Base-by-base conservation (phyloP, 371 early-diverging fungal genomes). In the Syncephalis fuscata region DNA sequence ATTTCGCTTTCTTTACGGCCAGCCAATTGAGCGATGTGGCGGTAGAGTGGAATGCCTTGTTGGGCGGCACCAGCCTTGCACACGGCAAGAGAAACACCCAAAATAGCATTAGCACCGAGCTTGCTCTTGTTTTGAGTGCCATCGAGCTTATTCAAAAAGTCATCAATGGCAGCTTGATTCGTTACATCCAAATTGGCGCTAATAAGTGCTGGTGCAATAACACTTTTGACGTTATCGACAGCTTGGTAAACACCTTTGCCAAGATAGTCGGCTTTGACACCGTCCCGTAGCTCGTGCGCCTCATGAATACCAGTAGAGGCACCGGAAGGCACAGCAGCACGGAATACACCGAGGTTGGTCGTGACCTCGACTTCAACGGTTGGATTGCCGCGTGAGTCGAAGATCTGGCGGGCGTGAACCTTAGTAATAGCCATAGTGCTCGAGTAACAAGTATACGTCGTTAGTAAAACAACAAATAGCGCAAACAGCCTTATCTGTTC, bases 261-360 rank as follows among this genome's bases (percentile, higher is more conserved):
- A 54, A 88, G 61, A 65, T 96, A 97, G 44, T 71, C 69, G 39
- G 57, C 44, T 63, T 88, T 84, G 71, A 80, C 79, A 25, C 73
- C 73, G 57, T 98, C 96, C 55, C 95, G 87, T 51, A 98, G 81
- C 70, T 97, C 97, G 42, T 88, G 74, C 38, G 98, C 99, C 74
- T 99, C 99, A 70, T 97, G 87, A 58, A 95, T 72, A 58, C 99
- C 99, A 44, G 98, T 98, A 44, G 97, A 98, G 41, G 98, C 99
- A 58, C 99, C 98, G 54, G 93, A 92, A 48, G 99, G 99, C 32
- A 96, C 97, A 53, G 88, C 94, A 43, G 95, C 91, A 53, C 92
- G 86, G 80, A 92, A 91, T 51, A 82, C 66, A 56, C 76, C 88
- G 59, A 78, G 71, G 46, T 60, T 66, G 63, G 94, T 95, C 59